A percentile compares a stretch with the other conserved stretches of the same genome.
Conservation (phyloP, 441 rosid species). For the Viola pubescens region DNA sequence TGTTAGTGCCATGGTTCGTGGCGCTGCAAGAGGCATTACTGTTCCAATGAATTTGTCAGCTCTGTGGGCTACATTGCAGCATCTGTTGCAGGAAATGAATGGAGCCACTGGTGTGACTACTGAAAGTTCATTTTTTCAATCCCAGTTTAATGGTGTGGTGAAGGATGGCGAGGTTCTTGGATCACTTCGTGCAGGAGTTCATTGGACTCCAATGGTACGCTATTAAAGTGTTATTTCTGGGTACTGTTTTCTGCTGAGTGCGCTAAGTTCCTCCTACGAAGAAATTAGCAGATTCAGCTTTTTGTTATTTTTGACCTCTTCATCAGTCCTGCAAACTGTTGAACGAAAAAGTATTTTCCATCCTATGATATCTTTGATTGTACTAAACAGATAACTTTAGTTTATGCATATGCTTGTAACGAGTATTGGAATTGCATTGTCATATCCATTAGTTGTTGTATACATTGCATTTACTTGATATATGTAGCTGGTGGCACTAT, state of each 20-base stretch:
- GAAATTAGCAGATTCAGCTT: no score
- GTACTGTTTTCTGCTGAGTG: not conserved
- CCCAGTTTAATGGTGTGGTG: slow-evolving; percentile 65
- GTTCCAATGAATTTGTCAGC: slow-evolving; percentile 73
- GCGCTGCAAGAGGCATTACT: slow-evolving; percentile 84
- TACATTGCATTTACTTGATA: no score
- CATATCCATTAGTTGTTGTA: no score
- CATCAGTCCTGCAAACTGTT: no score
- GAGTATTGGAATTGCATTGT: no score
- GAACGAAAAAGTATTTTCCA: no score
- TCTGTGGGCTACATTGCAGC: slow-evolving; percentile 74
- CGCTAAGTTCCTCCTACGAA: no score
- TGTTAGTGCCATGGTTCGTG: slow-evolving; percentile 88
- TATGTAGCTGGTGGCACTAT: no score
- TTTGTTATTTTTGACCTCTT: no score
- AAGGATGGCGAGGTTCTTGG: slow-evolving; percentile 87
- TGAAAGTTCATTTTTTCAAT: slow-evolving; percentile 81
- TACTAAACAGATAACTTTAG: no score
- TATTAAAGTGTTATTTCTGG: not conserved
- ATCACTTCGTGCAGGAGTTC: slow-evolving; percentile 91
- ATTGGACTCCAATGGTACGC: slow-evolving; percentile 94
- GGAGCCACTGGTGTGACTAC: slow-evolving; percentile 82
- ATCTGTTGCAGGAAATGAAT: slow-evolving; percentile 80
- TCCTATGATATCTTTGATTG: no score
- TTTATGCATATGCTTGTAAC: no score